Base-by-base conservation (phyloP, 331 rosid species). In the Saraca asoca region DNA sequence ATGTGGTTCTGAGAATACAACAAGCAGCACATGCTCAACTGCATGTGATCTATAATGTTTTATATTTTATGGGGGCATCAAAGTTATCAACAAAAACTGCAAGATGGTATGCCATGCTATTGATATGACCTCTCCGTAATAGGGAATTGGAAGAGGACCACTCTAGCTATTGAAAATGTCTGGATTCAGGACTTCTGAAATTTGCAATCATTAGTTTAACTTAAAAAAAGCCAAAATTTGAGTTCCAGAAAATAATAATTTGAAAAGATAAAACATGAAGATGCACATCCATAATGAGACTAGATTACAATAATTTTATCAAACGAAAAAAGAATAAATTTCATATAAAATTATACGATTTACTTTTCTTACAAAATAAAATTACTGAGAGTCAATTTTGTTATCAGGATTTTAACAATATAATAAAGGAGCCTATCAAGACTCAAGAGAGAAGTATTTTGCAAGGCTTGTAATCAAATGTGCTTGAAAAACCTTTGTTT, bases 31-130 rank as follows among this genome's bases (percentile, higher is more conserved):
- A 53, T 60, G 79, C 59, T 29, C 16, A 44, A 46, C 50, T 24
- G 60, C 70, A 68, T 42, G 74, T 71, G 69, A 29, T 31, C 56
- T 66, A 20, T 5, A 14, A 37, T 37, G 16, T 53, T 68, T 52
- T 53, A 60, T 61, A 61, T 68, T 52, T 43, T 43, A 66, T 41
- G 7, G 24, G 24, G 9, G 51, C 37, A 31, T 45, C 11, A 24
- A 16, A 46, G 66, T 61, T 46, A 24, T 46, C 45, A 55, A 48
- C 43, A 73, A 39, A 49, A 33, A 7, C 13, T 44, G 38, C 52
- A 34, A 33, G 31, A 53, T 55, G 58, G 77, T 14, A 63, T 73
- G 62, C 68, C 57, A 65, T 65, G 78, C 55, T 57, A n/a, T 55
- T 52, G 8, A 45, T 18, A 48, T 31, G 64, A 57, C 29, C 9